A percentile compares a stretch with the other conserved stretches of the same genome.
Evolutionary conservation across 495 filamentous ascomycete species (phyloP).

Genomic region (Penicillium canariense): DNA sequence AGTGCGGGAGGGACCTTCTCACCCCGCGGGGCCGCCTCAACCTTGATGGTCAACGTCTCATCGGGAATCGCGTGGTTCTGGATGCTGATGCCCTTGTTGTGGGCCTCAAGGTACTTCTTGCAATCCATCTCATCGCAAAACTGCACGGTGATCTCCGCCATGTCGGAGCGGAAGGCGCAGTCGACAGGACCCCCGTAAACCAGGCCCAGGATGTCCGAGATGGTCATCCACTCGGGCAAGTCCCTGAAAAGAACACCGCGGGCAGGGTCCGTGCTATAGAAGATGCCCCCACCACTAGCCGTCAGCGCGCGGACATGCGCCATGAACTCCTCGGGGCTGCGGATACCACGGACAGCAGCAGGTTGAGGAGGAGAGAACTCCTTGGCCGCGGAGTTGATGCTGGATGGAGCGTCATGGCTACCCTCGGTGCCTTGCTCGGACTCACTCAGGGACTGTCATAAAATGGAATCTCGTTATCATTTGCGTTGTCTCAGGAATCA

Average conservation of each 20-base stretch:
- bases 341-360: neutral
- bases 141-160: slow-evolving; percentile 7
- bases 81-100: slow-evolving; percentile 2
- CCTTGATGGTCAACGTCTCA: neutral
- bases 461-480: too few species aligned
- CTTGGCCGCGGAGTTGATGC: neutral
- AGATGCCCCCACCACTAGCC: neutral
- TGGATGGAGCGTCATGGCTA: neutral
- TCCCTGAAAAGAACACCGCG: slow-evolving; percentile 38
- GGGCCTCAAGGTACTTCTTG: neutral
- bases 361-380: neutral
- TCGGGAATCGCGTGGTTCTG: neutral
- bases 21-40: neutral
- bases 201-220: slow-evolving; percentile 37
- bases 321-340: neutral
- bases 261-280: too few species aligned
- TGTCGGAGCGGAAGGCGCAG: slow-evolving; percentile 13
- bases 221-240: slow-evolving; percentile 31
- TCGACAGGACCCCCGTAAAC: slow-evolving; percentile 48
- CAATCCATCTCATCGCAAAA: slow-evolving; percentile 9
- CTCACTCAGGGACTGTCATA: neutral
- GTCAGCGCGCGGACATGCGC: neutral
- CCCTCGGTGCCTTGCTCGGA: neutral
- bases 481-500: too few species aligned
- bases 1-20: neutral